phyloP scores from a whole-genome alignment of 2,329 filamentous ascomycete genomes.

The Colletotrichum ledebouriae region DNA sequence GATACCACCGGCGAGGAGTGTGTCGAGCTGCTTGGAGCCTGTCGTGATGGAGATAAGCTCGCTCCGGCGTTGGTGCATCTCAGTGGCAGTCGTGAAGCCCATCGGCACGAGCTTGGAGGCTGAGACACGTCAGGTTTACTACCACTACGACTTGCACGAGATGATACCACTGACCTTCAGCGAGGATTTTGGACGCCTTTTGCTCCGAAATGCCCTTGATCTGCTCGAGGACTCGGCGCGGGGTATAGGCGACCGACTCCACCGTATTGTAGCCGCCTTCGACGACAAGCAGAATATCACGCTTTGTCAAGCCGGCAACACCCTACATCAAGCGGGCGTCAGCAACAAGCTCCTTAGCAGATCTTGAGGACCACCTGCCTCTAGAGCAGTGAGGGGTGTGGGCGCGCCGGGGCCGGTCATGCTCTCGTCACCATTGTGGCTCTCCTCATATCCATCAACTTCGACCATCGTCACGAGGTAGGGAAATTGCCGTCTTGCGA shows the following conservation, averaged over 20 bases:
- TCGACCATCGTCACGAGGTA: slow-evolving; percentile 56
- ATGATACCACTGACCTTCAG: slow-evolving; percentile 75
- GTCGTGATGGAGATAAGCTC: slow-evolving; percentile 98
- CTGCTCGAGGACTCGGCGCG: slow-evolving; percentile 86
- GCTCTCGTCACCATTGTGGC: slow-evolving; percentile 76
- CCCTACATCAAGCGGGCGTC: slow-evolving; percentile 68
- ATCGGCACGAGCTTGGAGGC: slow-evolving; percentile 97
- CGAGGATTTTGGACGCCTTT: slow-evolving; percentile 91
- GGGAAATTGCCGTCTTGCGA: not conserved
- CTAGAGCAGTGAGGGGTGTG: slow-evolving; percentile 85
- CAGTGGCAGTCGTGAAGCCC: slow-evolving; percentile 98
- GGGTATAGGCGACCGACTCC: slow-evolving; percentile 93
- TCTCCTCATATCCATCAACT: slow-evolving; percentile 76
- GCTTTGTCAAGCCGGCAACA: slow-evolving; percentile 88
- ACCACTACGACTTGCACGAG: slow-evolving; percentile 29
- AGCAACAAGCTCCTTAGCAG: slow-evolving; percentile 7
- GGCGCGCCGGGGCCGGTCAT: slow-evolving; percentile 91
- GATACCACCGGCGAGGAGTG: slow-evolving; percentile 90
- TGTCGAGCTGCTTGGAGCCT: slow-evolving; percentile 97
- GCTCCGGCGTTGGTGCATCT: slow-evolving; percentile 97
- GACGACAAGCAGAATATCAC: slow-evolving; percentile 92
- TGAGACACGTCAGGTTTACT: slow-evolving; percentile 51
- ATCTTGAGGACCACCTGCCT: slow-evolving; percentile 68
- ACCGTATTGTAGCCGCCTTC: slow-evolving; percentile 97
- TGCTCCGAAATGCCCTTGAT: slow-evolving; percentile 99